Evolutionary conservation across 164 flowering plant species (phyloP).

Genomic region (Nelumbo lutea): DNA sequence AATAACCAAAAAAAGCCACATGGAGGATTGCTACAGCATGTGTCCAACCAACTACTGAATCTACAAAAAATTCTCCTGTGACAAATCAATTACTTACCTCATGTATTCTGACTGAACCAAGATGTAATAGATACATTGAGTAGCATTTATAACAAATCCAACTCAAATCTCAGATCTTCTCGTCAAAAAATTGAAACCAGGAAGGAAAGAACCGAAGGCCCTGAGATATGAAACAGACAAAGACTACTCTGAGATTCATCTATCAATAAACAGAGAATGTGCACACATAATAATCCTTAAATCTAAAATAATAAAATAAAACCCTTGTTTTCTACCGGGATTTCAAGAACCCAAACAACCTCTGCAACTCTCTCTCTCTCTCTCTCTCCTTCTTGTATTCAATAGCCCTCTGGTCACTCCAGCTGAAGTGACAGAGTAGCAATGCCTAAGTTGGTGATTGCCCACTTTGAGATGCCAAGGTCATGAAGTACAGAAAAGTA

Average conservation of each 20-base stretch:
- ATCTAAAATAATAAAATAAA: not conserved
- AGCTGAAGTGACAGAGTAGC: constrained; percentile 29
- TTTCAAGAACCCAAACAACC: not conserved
- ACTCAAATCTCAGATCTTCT: constrained; percentile 9
- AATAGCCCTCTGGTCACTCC: not conserved
- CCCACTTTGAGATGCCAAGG: constrained; percentile 62
- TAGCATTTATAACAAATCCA: constrained; percentile 23
- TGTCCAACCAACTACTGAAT: not conserved
- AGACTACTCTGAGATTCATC: not conserved
- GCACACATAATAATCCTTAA: not conserved
- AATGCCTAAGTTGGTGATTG: constrained; percentile 51
- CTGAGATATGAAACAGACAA: not conserved
- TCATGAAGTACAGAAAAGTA: constrained; percentile 51
- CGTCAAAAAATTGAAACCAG: not conserved
- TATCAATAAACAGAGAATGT: not conserved
- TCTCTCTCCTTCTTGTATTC: constrained; percentile 5
- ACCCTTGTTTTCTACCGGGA: not conserved
- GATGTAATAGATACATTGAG: constrained; percentile 25
- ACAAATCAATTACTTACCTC: constrained; percentile 46
- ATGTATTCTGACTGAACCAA: constrained; percentile 51
- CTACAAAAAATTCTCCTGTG: not conserved
- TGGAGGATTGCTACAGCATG: not conserved
- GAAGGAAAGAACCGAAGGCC: not conserved
- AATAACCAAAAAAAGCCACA: not conserved
- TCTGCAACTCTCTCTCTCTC: no score